Evolutionary conservation across 2,329 filamentous ascomycete species (phyloP), one percentile per base, ranked within the genome.

Genomic region (Colletotrichum sp.): DNA sequence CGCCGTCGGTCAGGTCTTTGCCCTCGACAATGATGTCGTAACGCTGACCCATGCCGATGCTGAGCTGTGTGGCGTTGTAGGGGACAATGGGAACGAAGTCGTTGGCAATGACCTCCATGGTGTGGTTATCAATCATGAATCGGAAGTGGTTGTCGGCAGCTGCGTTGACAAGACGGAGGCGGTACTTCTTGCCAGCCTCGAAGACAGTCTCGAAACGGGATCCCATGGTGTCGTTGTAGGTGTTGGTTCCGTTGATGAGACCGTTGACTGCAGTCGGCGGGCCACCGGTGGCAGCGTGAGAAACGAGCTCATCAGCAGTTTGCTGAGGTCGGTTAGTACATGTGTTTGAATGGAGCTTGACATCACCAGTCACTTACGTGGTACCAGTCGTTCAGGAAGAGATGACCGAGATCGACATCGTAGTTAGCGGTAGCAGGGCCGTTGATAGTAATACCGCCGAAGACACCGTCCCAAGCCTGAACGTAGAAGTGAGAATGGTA

Each of bases 321-420:
- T 76, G 72, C 55, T 59, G n/a, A 59, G 13, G 3, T 59, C 13
- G 13, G 16, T 59, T 28, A 59, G 22, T 18, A 0, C 7, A 36
- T 16, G 3, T 1, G 1, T 0, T 36, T 36, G 7, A 8, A 36
- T 4, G 34, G 15, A 36, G 34, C 0, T 5, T 36, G 34, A 2
- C 1, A 0, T 2, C 4, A 36, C 16, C 7, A 0, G 15, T 36
- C 0, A 16, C 34, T 36, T 36, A 36, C 55, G 75, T 91, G 89
- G 77, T 88, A 88, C 90, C 91, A 93, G 79, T 93, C 92, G 18
- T 87, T 89, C 8, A 94, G 80, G 30, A 92, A 86, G 2, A 94
- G 79, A 13, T 88, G 83, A 5, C 93, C 93, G 0, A 93, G 84
- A 79, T 95, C 93, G 65, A 89, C 86, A 75, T 95, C 92, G 78